Evolutionary conservation across 176 grass and related monocot genomes (phyloP).

Genomic region (Leersia perrieri): DNA sequence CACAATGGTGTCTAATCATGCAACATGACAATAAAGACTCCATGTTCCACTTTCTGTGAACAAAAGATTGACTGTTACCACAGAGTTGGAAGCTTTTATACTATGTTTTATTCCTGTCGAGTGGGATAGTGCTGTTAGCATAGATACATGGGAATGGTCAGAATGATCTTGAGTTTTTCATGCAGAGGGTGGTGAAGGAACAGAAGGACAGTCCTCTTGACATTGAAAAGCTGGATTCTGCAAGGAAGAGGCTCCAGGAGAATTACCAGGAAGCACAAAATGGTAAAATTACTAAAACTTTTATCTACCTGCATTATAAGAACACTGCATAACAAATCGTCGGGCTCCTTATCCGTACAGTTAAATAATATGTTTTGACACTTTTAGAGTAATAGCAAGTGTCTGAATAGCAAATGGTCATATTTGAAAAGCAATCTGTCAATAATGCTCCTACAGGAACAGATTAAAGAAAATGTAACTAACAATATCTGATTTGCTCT

Average conservation of each 20-base stretch:
- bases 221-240: conserved; percentile 53
- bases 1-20: conserved; percentile 10
- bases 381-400: background rate
- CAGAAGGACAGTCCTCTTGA: conserved; percentile 43
- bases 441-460: background rate
- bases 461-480: background rate
- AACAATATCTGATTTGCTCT: background rate
- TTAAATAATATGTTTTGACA: background rate
- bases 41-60: conserved; percentile 11
- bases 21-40: background rate
- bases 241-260: conserved; percentile 77
- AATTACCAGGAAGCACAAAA: conserved; percentile 87
- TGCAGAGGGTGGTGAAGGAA: conserved; percentile 50
- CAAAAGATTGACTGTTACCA: background rate
- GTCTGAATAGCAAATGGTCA: background rate
- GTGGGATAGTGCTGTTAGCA: background rate
- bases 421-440: background rate
- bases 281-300: conserved; percentile 22
- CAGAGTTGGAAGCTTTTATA: background rate
- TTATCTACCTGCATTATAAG: background rate
- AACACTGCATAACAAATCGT: background rate
- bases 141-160: background rate
- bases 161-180: conserved; percentile 7
- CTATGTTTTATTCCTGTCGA: background rate
- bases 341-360: background rate